Base-by-base conservation (phyloP, 208 protist species). In the Trypanosoma avium region DNA sequence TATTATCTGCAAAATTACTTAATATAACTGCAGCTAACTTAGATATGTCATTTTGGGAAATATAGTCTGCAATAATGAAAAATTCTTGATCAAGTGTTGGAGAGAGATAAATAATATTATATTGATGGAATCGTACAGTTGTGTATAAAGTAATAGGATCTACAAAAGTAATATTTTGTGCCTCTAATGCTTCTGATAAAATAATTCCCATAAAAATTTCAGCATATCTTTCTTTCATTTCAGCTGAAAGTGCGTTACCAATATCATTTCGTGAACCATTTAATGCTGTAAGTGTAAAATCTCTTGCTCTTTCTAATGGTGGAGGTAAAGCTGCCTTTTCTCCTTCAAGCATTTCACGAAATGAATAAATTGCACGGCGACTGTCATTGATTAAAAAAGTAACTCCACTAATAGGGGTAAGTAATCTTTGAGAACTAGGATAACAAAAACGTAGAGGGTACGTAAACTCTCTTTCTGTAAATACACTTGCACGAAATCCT, bases 41-140 rank as follows among this genome's bases (percentile, higher is more conserved):
- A 7, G 8, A 24, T 7, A 3, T n/a, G 15, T 26, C 22, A n/a
- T 9, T 50, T 19, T 22, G 35, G 8, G 6, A 7, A 21, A 64
- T 10, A 32, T 64, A 64, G 3, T 13, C 19, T 26, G 42, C n/a
- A 3, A 40, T 5, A 8, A 49, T 26, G 26, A 64, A 64, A 19
- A 53, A 40, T 45, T 64, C 22, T 45, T 64, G 58, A 13, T 64
- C 26, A 3, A 64, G 24, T 27, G 58, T 64, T 21, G 58, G 22
- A 5, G 27, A 27, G 30, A 54, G 17, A 30, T 22, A 54, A 12
- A 54, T 54, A 3, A 54, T 24, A 30, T 53, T 32, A 12, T 27
- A 17, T 9, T 19, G 12, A 26, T 0, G 6, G 3, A 26, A 4
- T 27, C 53, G n/a, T 29, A 64, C 7, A 3, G 3, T 36, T 12